These are phyloP conservation scores for Xylaria intraflava DNA, from an alignment of 495 filamentous ascomycete species.

Conservation along the genomic window DNA sequence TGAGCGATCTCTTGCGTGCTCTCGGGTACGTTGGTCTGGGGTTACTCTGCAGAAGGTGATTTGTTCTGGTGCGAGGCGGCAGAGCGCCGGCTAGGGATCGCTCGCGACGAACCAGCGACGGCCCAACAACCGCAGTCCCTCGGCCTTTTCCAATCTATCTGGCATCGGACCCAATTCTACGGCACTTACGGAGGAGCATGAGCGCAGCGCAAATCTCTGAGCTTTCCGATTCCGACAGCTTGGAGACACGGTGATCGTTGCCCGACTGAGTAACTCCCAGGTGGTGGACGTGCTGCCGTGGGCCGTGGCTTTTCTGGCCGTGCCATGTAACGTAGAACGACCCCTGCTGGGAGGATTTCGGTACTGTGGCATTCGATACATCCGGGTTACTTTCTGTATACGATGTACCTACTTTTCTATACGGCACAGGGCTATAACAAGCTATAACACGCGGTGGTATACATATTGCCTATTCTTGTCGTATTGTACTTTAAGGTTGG, in stretches of 20 bases:
- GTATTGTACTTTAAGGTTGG: too few species aligned
- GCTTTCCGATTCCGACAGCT: slow-evolving; percentile 13
- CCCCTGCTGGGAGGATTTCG: too few species aligned
- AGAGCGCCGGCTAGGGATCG: too few species aligned
- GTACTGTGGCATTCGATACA: too few species aligned
- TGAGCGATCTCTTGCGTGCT: background rate
- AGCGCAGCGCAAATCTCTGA: too few species aligned
- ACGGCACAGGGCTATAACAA: too few species aligned
- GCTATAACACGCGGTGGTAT: too few species aligned
- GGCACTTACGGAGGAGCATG: slow-evolving; percentile 3
- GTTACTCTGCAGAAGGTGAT: slow-evolving; percentile 6
- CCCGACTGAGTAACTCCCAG: background rate
- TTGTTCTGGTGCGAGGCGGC: background rate
- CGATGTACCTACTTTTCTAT: too few species aligned
- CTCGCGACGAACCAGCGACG: background rate
- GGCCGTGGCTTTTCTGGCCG: background rate
- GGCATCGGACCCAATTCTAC: slow-evolving; percentile 1
- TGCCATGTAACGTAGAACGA: too few species aligned
- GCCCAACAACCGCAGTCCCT: background rate
- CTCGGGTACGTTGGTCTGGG: slow-evolving; percentile 1
- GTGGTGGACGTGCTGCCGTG: background rate
- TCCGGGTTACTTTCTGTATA: too few species aligned
- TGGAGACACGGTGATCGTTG: slow-evolving; percentile 11
- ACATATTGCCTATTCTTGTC: too few species aligned
- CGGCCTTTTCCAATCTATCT: background rate